Base-by-base conservation (phyloP, 352 stramenopile genomes). In the Globisporangium polare region DNA sequence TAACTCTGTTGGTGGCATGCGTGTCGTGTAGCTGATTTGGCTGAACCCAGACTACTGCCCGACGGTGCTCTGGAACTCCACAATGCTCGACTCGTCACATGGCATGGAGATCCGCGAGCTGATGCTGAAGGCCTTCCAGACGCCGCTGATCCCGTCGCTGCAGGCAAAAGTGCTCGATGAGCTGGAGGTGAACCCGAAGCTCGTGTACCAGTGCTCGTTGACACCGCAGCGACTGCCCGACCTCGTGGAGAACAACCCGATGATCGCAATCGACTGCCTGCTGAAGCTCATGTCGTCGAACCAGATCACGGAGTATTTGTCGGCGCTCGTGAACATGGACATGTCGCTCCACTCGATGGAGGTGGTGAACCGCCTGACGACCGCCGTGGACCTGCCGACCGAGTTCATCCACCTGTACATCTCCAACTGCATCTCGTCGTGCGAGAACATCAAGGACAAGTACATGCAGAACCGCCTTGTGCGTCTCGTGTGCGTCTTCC, bases 361-460 rank as follows among this genome's bases (percentile, higher is more conserved):
- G 72, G 92, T 98, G 24, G 92, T 98, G 76, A 98, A 98, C 73
- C 88, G 91, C 35, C 64, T 97, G 49, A 97, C 91, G 24, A 97
- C 91, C 35, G 83, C 83, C n/a, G 89, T 97, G 46, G 81, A 96
- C 66, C 71, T 98, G 52, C 96, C 97, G 64, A 97, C 95, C 8
- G 96, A 99, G 77, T 99, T 99, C 70, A 97, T 99, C 56, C 96
- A 99, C 71, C 71, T 99, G 68, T 99, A 98, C 77, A 99, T 99
- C 74, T 98, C 91, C 24, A 99, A 98, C 77, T 99, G 96, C 75
- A 99, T 99, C 79, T 98, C 92, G 42, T 98, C 83, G 63, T 99
- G 96, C 73, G 96, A 99, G 74, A 98, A 98, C 68, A 98, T 99
- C 71, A 98, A 97, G 77, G 96, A 99, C 86, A 98, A 98, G 73